Conservation (phyloP, 1,284 basidiomycete species). For the Moesziomyces antarcticus region DNA sequence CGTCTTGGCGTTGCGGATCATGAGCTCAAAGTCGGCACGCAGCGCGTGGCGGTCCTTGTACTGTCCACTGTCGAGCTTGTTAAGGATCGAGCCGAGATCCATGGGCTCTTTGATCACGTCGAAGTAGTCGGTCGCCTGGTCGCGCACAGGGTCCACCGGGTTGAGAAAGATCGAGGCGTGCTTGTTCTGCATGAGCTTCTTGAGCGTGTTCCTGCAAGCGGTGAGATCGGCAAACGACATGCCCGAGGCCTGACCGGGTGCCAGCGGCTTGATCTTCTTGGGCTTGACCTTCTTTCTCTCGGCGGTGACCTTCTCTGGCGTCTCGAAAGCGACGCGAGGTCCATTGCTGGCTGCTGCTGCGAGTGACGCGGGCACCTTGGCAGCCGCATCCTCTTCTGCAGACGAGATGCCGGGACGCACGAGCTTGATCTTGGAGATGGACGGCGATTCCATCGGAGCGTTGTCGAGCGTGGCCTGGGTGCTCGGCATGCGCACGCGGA, state of each 20-base stretch:
- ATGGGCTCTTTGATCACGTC: conserved; percentile 91
- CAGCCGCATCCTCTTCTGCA: conserved; percentile 16
- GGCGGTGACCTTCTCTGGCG: conserved; percentile 41
- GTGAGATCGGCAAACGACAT: conserved; percentile 84
- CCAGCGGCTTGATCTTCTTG: conserved; percentile 65
- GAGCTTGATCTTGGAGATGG: conserved; percentile 52
- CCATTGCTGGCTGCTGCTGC: conserved; percentile 13
- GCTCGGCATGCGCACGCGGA: conserved; percentile 74
- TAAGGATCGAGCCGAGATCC: conserved; percentile 89
- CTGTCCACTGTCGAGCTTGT: conserved; percentile 83
- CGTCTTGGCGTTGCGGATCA: conserved; percentile 86
- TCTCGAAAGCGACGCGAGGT: conserved; percentile 52
- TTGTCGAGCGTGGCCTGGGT: conserved; percentile 16
- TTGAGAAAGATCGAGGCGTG: conserved; percentile 80
- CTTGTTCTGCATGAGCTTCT: conserved; percentile 77
- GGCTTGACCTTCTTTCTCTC: conserved; percentile 65
- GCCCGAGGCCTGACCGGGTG: conserved; percentile 76
- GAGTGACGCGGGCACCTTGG: conserved; percentile 11
- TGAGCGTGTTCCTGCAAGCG: conserved; percentile 81
- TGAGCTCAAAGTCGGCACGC: conserved; percentile 85
- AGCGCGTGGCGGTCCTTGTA: conserved; percentile 88
- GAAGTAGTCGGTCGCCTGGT: conserved; percentile 74
- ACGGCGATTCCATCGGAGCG: conserved; percentile 28
- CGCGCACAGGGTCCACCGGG: conserved; percentile 77
- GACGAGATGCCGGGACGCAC: conserved; percentile 15